These are phyloP conservation scores for Podaxis sp. DNA, from an alignment of 768 basidiomycete genomes.

Conservation along the genomic window DNA sequence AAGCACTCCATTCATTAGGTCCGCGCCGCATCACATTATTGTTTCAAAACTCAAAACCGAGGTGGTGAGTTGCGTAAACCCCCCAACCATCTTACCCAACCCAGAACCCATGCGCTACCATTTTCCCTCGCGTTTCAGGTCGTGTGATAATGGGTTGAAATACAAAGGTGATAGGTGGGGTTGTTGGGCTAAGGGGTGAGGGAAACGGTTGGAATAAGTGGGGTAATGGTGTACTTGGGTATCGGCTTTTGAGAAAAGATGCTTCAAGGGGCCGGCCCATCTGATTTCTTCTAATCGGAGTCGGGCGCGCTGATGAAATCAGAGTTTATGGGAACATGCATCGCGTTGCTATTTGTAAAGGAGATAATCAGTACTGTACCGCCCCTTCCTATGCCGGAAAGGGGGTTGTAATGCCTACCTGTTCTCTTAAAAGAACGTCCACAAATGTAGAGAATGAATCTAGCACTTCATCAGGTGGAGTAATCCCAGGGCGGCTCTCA, in stretches of 20 bases:
- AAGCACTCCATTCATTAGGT: background rate
- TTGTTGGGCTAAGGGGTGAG: background rate
- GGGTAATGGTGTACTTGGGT: background rate
- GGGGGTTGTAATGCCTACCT: background rate
- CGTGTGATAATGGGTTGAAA: background rate
- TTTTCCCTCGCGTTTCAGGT: background rate
- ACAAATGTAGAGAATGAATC: constrained; percentile 53
- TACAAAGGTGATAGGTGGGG: background rate
- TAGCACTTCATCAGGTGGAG: constrained; percentile 48
- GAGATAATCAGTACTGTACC: background rate
- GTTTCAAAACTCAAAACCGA: background rate
- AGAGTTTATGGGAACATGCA: background rate
- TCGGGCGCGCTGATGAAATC: background rate
- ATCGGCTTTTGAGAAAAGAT: background rate
- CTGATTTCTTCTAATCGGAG: background rate
- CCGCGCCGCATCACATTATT: background rate
- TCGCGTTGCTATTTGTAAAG: background rate
- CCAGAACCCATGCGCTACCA: background rate
- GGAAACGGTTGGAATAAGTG: background rate
- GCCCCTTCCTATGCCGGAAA: too few species aligned
- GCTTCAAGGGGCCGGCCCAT: background rate
- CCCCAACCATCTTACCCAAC: background rate
- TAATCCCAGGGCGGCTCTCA: constrained; percentile 34
- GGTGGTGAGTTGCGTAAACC: background rate
- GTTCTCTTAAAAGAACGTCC: constrained; percentile 31